A percentile compares a stretch with the other conserved stretches of the same genome.
These are phyloP conservation scores for Hymenoscyphus scutula DNA, from an alignment of 2,329 filamentous ascomycete species.

Conservation along the genomic window DNA sequence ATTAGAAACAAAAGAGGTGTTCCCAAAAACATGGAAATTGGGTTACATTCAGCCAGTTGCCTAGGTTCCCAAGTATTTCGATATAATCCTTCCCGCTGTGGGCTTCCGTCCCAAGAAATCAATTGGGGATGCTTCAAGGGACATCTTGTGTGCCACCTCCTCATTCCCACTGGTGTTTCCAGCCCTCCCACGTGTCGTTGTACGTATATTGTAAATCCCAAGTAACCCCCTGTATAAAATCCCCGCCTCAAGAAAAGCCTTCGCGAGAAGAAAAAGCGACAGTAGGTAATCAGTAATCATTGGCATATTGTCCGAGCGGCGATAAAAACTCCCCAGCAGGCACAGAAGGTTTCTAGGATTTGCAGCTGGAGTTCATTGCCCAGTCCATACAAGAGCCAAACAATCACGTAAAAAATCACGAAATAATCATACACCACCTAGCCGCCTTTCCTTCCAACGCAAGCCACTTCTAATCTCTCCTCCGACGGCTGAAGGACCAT, in stretches of 20 bases:
- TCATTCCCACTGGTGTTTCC: not conserved
- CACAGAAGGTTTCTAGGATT: too few relatives aligned
- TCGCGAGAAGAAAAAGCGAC: not conserved
- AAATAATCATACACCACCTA: too few relatives aligned
- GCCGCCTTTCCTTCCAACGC: not conserved
- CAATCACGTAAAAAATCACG: too few relatives aligned
- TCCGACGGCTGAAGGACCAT: not conserved
- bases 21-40: not conserved
- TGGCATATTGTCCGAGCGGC: too few relatives aligned
- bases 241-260: not conserved
- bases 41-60: slow-evolving; percentile 1
- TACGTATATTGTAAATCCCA: not conserved
- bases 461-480: not conserved
- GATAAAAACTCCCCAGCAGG: too few relatives aligned
- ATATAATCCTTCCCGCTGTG: slow-evolving; percentile 3
- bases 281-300: too few relatives aligned
- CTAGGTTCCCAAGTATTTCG: not conserved
- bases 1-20: not conserved
- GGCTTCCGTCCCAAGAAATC: not conserved
- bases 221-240: not conserved
- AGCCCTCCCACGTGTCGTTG: not conserved
- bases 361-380: too few relatives aligned
- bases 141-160: slow-evolving; percentile 2
- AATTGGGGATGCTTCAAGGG: not conserved
- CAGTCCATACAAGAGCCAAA: too few relatives aligned